phyloP scores from a whole-genome alignment of 495 filamentous ascomycete genomes.

The Chaetomium cochliodes region DNA sequence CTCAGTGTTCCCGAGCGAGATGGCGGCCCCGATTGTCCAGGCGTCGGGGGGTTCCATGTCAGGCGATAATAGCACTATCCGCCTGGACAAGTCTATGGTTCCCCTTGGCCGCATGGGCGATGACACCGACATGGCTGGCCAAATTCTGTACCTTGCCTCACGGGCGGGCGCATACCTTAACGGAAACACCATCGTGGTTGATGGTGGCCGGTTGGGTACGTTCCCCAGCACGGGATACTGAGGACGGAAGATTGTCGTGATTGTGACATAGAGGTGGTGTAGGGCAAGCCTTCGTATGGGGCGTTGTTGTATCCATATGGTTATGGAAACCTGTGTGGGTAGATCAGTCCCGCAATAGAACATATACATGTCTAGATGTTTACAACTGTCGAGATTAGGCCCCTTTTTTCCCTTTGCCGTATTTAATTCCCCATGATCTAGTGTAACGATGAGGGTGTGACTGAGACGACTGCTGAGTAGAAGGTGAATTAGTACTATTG shows the following conservation, averaged over 20 bases:
- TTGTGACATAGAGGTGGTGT: neutral
- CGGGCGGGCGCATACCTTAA: constrained; percentile 64
- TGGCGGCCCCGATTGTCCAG: constrained; percentile 52
- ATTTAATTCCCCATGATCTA: too few relatives aligned
- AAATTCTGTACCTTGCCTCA: constrained; percentile 60
- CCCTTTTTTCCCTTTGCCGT: too few relatives aligned
- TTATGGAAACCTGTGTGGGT: neutral
- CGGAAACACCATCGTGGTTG: constrained; percentile 56
- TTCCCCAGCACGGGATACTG: constrained; percentile 56
- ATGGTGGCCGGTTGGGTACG: constrained; percentile 59
- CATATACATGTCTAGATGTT: neutral
- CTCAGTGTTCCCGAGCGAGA: constrained; percentile 62
- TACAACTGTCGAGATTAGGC: neutral
- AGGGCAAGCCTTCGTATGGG: too few relatives aligned
- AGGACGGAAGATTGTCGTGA: neutral
- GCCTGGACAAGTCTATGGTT: constrained; percentile 30
- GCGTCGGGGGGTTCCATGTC: constrained; percentile 43
- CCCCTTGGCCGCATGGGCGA: constrained; percentile 40
- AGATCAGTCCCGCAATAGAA: neutral
- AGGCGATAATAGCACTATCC: constrained; percentile 19
- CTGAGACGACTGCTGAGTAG: too few relatives aligned
- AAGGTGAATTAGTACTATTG: too few relatives aligned
- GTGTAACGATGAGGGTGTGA: too few relatives aligned
- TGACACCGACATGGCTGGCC: constrained; percentile 58
- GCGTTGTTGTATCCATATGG: neutral